Evolutionary conservation across 345 rosid species (phyloP), one percentile per base, ranked within the genome.

Genomic region (Brassica rapa): DNA sequence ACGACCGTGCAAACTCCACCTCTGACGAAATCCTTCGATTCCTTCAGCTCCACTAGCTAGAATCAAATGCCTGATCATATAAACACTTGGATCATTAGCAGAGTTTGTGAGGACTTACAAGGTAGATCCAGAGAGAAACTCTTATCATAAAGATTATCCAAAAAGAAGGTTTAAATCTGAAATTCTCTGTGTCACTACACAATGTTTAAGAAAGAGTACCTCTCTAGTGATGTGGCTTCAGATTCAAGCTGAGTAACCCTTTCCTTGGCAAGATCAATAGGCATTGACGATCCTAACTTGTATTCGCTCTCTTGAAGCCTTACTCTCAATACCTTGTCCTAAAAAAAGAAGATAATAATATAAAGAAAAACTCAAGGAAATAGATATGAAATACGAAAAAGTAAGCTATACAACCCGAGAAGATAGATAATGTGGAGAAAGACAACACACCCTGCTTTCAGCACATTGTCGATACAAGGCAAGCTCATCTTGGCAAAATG

Each of bases 1-100:
- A 30, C 86, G 90, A 66, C 99, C 99, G 49, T 95, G 99, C 80
- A 95, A 81, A 82, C 99, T 90, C 99, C 98, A 95, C 73, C 99
- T 88, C 84, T 83, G 91, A 33, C 90, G 97, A 83, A 90, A 95
- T 79, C 99, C 99, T 66, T 90, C 93, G 57, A 87, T 83, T 68
- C 96, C 99, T 86, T 93, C 90, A 71, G 86, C 71, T 85, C 96
- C 98, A 80, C 99, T 90, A 10, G 97, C 98, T 62, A 93, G 96
- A 85, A 90, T 88, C 88, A 92, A 81, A 71, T 83, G 96, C 88
- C 98, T 93, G 68, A 7, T 77, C 30, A 35, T 2, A 21, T n/a
- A 1, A 66, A 51, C 46, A 9, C 51, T 61, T 46, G 27, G 19
- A 49, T 4, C 19, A 19, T 21, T 0, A 61, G 62, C 30, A 61